phyloP scores from a whole-genome alignment of 2,329 filamentous ascomycete genomes.

The Trichophyton rubrum region DNA sequence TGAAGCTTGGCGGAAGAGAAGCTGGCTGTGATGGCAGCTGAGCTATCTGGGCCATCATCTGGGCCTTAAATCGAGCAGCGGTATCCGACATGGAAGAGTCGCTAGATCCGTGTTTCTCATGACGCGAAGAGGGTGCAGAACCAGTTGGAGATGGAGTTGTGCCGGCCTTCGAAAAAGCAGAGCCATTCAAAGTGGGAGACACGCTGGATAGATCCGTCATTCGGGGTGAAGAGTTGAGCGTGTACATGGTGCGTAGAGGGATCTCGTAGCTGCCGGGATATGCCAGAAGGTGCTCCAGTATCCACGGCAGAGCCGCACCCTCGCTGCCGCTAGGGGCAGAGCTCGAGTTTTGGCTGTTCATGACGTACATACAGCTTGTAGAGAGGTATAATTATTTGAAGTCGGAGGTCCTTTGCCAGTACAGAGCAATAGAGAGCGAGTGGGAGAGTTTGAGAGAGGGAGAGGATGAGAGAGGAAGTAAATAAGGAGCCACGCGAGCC shows the following conservation, averaged over 20 bases:
- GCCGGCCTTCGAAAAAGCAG: constrained; percentile 21
- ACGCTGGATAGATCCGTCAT: constrained; percentile 22
- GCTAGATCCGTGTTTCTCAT: constrained; percentile 17
- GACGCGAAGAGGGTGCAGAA: constrained; percentile 10
- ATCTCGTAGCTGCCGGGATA: constrained; percentile 54
- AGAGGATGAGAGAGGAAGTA: neutral
- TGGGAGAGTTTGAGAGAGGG: neutral
- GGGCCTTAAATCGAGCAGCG: constrained; percentile 32
- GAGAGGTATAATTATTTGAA: neutral
- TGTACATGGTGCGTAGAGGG: constrained; percentile 55
- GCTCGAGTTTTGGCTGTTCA: constrained; percentile 3
- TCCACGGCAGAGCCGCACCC: constrained; percentile 38
- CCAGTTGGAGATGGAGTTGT: constrained; percentile 19
- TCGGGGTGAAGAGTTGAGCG: constrained; percentile 48
- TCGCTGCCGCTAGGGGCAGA: constrained; percentile 14
- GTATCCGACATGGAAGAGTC: constrained; percentile 20
- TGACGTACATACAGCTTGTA: neutral
- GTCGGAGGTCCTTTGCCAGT: neutral
- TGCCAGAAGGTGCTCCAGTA: constrained; percentile 48
- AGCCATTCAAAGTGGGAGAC: constrained; percentile 17
- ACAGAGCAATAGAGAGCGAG: neutral
- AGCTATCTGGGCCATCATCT: constrained; percentile 41
- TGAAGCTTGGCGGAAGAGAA: constrained; percentile 50
- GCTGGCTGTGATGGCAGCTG: constrained; percentile 48
- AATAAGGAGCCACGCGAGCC: neutral